Evolutionary conservation across 1,284 basidiomycete genomes (phyloP), one percentile per base, ranked within the genome.

Genomic region (Phellopilus nigrolimitatus): DNA sequence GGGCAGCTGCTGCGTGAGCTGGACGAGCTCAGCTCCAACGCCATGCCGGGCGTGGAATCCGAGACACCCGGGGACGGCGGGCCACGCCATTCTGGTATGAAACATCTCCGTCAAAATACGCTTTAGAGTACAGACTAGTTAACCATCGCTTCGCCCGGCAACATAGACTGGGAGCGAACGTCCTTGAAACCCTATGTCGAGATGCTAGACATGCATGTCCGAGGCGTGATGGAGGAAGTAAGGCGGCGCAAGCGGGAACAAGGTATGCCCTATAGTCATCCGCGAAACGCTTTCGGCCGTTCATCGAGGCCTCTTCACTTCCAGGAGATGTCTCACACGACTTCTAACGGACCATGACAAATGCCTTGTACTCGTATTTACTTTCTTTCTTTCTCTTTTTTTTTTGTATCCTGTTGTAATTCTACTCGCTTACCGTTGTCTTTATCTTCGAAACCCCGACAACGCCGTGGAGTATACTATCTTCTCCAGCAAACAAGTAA

Each of bases 111-210:
- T n/a, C n/a, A n/a, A n/a, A n/a, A n/a, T n/a, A n/a, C n/a, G n/a
- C n/a, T n/a, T n/a, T n/a, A n/a, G n/a, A n/a, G n/a, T n/a, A n/a
- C n/a, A n/a, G n/a, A n/a, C n/a, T n/a, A n/a, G n/a, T 78, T 56
- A 21, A 67, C 61, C 12, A 46, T 44, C 39, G 39, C 36, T 37
- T 59, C 37, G 13, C 49, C 30, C 15, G 15, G 9, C 21, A 27
- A 30, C 13, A 41, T 55, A 78, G 83, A 83, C 60, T 86, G 82
- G 82, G 77, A 84, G 56, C 76, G 75, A 57, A 90, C 88, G 5
- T 86, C 84, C 3, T 68, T 99, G 56, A 88, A 83, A 62, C 88
- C 89, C 2, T 98, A 94, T 62, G 85, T 99, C 31, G 89, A 95
- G 44, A 80, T 97, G 73, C 72, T 99, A 56, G 91, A 98, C 56